Percentiles rank a stretch among this genome's conserved stretches.
Evolutionary conservation across 257 asterid genomes (phyloP).

Genomic region (Capsicum pubescens): DNA sequence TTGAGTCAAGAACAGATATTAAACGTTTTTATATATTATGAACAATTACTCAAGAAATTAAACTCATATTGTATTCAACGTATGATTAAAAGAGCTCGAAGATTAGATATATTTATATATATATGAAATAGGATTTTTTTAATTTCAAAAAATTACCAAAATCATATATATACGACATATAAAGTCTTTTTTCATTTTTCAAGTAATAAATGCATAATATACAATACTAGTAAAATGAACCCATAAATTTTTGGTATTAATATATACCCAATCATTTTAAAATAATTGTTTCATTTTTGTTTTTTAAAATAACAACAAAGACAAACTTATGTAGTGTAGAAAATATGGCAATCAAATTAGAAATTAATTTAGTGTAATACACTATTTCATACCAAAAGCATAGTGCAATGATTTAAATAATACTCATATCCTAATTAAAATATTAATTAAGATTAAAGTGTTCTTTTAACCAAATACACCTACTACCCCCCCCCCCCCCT

Average conservation of each 20-base stretch:
- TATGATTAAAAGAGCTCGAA: not conserved
- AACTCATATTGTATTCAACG: not conserved
- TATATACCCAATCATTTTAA: not conserved
- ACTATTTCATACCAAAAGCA: not conserved
- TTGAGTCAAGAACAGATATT: not conserved
- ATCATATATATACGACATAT: not conserved
- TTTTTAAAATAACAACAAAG: too few relatives aligned
- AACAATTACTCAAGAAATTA: not conserved
- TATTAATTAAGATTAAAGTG: constrained; percentile 36
- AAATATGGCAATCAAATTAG: too few relatives aligned
- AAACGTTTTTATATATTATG: not conserved
- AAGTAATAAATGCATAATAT: not conserved
- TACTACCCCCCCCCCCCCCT: too few relatives aligned
- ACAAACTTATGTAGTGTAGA: too few relatives aligned
- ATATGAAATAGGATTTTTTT: not conserved
- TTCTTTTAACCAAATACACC: constrained; percentile 41
- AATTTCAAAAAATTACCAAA: not conserved
- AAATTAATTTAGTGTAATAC: not conserved
- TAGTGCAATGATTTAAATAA: not conserved
- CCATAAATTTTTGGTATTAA: not conserved
- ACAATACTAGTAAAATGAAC: not conserved
- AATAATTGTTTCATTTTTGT: not conserved
- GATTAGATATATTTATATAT: too few relatives aligned
- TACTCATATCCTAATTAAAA: not conserved
- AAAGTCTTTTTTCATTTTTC: too few relatives aligned